A percentile compares a stretch with the other conserved stretches of the same genome.
Evolutionary conservation across 345 rosid genomes (phyloP).

Genomic region (Brassica napus): DNA sequence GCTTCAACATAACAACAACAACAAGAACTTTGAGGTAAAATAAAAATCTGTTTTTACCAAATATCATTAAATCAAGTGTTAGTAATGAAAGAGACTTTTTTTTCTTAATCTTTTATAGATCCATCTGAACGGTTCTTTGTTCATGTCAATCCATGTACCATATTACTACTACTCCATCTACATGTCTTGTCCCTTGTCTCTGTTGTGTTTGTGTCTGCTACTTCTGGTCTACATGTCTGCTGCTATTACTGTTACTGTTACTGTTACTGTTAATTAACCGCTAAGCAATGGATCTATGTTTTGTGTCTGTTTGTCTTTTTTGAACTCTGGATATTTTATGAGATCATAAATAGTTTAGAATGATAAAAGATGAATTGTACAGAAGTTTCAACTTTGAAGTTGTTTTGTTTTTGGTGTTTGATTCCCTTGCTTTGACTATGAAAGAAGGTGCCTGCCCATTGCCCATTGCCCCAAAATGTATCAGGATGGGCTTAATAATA

Average conservation of each 20-base stretch:
- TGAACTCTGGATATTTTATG: no score
- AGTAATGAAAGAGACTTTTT: slow-evolving; percentile 25
- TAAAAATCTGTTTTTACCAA: slow-evolving; percentile 3
- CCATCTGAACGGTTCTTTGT: slow-evolving; percentile 34
- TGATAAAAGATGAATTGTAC: slow-evolving; percentile 14
- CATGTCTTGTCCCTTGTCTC: slow-evolving; percentile 18
- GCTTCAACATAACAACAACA: slow-evolving; percentile 41
- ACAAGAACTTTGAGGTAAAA: slow-evolving; percentile 34
- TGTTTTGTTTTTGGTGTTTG: neutral
- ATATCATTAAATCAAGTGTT: slow-evolving; percentile 27
- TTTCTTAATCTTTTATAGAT: neutral
- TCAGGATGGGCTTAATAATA: slow-evolving; percentile 1
- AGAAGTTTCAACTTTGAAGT: neutral
- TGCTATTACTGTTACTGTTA: slow-evolving; percentile 26
- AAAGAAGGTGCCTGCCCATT: slow-evolving; percentile 7
- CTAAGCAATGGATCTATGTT: slow-evolving; percentile 30
- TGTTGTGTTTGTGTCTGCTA: slow-evolving; percentile 28
- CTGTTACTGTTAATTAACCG: slow-evolving; percentile 27
- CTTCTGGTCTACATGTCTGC: slow-evolving; percentile 34
- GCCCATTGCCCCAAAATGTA: neutral
- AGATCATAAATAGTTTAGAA: slow-evolving; percentile 1
- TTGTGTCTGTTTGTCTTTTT: no score
- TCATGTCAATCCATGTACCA: slow-evolving; percentile 25
- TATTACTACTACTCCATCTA: slow-evolving; percentile 11
- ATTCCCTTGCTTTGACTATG: neutral